Evolutionary conservation across 257 asterid genomes (phyloP).

Genomic region (Solanum ossicruentum): DNA sequence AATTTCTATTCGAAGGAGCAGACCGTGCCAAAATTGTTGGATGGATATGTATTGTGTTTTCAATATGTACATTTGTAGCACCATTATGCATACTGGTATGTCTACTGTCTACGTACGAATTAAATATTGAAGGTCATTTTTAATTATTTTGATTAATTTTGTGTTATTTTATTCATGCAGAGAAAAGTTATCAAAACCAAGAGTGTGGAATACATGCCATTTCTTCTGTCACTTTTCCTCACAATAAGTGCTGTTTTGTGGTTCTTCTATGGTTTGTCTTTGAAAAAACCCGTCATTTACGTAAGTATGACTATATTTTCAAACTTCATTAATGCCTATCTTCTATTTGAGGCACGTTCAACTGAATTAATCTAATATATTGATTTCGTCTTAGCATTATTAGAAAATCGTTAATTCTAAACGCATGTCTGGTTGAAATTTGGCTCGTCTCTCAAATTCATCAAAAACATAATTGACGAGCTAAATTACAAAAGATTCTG

Average conservation of each 20-base stretch:
- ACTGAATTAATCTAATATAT: background rate
- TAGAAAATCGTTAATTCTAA: too few relatives aligned
- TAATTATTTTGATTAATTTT: background rate
- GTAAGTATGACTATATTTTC: constrained; percentile 19
- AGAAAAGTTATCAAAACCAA: constrained; percentile 42
- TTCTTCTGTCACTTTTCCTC: constrained; percentile 50
- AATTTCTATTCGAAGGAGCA: constrained; percentile 19
- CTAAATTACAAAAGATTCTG: background rate
- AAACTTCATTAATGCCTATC: background rate
- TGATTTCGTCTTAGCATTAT: background rate
- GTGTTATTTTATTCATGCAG: constrained; percentile 9
- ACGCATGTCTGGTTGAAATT: background rate
- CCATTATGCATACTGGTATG: constrained; percentile 42
- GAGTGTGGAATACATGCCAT: constrained; percentile 72
- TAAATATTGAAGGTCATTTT: background rate
- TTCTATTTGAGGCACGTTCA: background rate
- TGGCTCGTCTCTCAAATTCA: background rate
- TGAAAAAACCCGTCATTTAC: constrained; percentile 25
- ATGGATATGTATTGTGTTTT: constrained; percentile 33
- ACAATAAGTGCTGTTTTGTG: constrained; percentile 60
- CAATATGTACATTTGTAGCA: constrained; percentile 39
- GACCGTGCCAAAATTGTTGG: constrained; percentile 37
- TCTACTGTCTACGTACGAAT: background rate
- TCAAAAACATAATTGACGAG: background rate
- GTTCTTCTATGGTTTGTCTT: constrained; percentile 45